Conservation (phyloP, 345 rosid species). For the Eutrema japonicum region DNA sequence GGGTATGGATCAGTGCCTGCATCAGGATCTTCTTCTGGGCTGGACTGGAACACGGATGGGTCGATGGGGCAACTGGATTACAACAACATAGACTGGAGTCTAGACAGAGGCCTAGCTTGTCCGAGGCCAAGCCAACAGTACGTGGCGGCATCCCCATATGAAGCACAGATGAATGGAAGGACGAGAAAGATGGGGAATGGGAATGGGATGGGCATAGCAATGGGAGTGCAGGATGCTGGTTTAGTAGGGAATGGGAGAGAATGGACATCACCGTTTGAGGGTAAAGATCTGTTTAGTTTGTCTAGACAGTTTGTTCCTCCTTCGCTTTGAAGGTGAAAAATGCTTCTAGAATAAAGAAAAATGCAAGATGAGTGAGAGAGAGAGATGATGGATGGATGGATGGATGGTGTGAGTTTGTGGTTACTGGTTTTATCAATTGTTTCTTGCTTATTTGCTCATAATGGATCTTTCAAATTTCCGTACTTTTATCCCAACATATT, state of each 20-base stretch:
- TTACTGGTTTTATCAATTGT: constrained; percentile 41
- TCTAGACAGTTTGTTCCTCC: constrained; percentile 69
- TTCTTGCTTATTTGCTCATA: constrained; percentile 42
- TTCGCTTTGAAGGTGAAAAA: constrained; percentile 34
- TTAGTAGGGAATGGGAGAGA: constrained; percentile 60
- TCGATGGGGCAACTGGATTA: constrained; percentile 66
- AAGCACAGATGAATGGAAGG: constrained; percentile 51
- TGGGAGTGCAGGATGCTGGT: constrained; percentile 53
- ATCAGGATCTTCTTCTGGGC: constrained; percentile 65
- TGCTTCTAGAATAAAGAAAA: constrained; percentile 35
- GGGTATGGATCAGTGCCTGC: constrained; percentile 57
- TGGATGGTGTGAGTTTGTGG: constrained; percentile 43
- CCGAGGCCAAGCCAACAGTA: constrained; percentile 57
- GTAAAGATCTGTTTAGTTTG: constrained; percentile 85
- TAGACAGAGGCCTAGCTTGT: constrained; percentile 58
- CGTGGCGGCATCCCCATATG: constrained; percentile 45
- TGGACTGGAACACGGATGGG: constrained; percentile 78
- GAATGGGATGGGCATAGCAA: constrained; percentile 44
- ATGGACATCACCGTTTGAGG: constrained; percentile 94
- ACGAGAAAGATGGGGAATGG: constrained; percentile 51
- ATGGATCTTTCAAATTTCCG: constrained; percentile 36
- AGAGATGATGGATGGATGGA: constrained; percentile 33
- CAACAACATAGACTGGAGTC: constrained; percentile 81
- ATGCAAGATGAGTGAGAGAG: constrained; percentile 6
- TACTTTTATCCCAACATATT: constrained; percentile 16